Evolutionary conservation across 345 rosid species (phyloP).

Genomic region (Combretum micranthum): DNA sequence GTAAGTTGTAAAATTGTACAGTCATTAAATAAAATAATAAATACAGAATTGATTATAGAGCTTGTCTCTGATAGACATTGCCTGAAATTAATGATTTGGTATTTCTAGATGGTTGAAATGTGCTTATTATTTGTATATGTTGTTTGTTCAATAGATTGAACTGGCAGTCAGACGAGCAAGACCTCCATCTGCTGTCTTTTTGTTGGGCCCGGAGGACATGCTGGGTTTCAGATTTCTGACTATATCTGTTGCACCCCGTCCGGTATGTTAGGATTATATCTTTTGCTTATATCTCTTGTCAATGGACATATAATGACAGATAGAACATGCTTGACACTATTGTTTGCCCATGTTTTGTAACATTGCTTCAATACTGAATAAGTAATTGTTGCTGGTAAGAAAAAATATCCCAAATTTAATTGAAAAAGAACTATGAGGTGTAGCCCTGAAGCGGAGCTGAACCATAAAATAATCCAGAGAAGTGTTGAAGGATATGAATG

Average conservation of each 20-base stretch:
- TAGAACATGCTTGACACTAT: no score
- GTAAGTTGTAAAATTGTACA: no score
- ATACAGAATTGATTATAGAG: neutral
- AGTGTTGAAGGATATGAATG: no score
- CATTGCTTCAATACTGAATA: no score
- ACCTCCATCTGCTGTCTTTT: conserved; percentile 85
- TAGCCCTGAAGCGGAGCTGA: no score
- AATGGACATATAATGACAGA: no score
- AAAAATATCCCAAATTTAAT: no score
- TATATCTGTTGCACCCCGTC: conserved; percentile 92
- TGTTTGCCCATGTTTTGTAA: no score
- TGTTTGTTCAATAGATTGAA: conserved; percentile 53
- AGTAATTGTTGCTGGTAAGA: no score
- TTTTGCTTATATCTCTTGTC: conserved; percentile 2
- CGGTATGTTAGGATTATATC: conserved; percentile 38
- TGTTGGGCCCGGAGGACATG: conserved; percentile 74
- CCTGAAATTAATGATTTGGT: neutral
- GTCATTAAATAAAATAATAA: no score
- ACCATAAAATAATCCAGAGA: no score
- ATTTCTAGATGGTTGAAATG: conserved; percentile 8
- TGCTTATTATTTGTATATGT: conserved; percentile 8
- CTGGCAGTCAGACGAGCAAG: conserved; percentile 99
- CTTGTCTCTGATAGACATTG: conserved; percentile 6
- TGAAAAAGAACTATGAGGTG: no score
- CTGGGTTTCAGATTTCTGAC: conserved; percentile 81